Percentiles rank a stretch among this genome's conserved stretches.
These are phyloP conservation scores for Phytophthora europaea DNA, from an alignment of 352 stramenopile genomes.

Conservation along the genomic window DNA sequence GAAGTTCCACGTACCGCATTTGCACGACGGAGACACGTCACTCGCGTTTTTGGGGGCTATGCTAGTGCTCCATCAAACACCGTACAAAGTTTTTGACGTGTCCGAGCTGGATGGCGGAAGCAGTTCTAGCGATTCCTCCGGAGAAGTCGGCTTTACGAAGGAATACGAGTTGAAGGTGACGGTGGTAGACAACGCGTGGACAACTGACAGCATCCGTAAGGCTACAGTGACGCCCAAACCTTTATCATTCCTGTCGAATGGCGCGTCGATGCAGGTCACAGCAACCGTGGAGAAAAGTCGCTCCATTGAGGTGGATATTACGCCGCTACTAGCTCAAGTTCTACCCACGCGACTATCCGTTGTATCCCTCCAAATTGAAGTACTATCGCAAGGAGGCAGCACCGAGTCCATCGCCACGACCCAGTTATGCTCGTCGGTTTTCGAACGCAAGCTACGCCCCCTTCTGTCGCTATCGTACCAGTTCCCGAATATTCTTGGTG, in stretches of 20 bases:
- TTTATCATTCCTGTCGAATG: slow-evolving; percentile 32
- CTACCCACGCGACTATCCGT: slow-evolving; percentile 52
- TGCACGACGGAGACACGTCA: slow-evolving; percentile 59
- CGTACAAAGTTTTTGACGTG: slow-evolving; percentile 77
- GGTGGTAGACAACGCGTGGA: slow-evolving; percentile 64
- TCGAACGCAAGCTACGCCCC: slow-evolving; percentile 64
- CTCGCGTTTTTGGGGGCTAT: slow-evolving; percentile 44
- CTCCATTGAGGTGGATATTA: slow-evolving; percentile 64
- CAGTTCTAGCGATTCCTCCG: slow-evolving; percentile 2
- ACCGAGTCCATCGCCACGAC: slow-evolving; percentile 43
- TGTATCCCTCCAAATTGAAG: slow-evolving; percentile 62
- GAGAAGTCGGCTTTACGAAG: slow-evolving; percentile 49
- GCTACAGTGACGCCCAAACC: slow-evolving; percentile 13
- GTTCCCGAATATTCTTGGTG: slow-evolving; percentile 57
- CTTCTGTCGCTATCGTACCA: slow-evolving; percentile 50
- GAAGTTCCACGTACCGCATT: slow-evolving; percentile 73
- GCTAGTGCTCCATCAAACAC: slow-evolving; percentile 63
- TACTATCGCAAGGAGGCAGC: slow-evolving; percentile 44
- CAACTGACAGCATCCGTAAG: slow-evolving; percentile 30
- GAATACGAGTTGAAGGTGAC: slow-evolving; percentile 58
- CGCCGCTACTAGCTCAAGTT: slow-evolving; percentile 47
- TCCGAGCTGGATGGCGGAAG: slow-evolving; percentile 29
- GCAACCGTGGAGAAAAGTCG: slow-evolving; percentile 60
- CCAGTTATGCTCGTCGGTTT: slow-evolving; percentile 73
- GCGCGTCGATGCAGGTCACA: slow-evolving; percentile 43